phyloP scores from a whole-genome alignment of 2,329 filamentous ascomycete species.

The Verticillium tricorpus region DNA sequence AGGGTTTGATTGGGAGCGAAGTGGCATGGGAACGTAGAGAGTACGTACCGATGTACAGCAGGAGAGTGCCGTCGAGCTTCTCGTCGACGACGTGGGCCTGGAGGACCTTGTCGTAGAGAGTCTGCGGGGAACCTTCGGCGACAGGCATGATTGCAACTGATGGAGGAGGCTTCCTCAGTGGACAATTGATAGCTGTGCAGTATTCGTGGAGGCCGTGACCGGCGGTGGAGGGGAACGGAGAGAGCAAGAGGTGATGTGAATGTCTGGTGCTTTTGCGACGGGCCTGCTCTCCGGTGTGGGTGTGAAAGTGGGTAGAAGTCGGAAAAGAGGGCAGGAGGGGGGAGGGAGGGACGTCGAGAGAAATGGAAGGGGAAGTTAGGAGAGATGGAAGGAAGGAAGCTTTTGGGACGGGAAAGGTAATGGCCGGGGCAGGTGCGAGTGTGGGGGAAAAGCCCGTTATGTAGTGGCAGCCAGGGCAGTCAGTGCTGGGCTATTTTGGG shows the following conservation, averaged over 20 bases:
- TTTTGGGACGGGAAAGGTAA: conserved; percentile 4
- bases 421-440: conserved; percentile 5
- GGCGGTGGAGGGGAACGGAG: background rate
- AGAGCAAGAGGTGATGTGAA: background rate
- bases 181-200: background rate
- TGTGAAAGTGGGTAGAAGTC: background rate
- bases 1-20: background rate
- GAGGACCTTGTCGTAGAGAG: conserved; percentile 97
- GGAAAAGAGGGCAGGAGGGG: background rate
- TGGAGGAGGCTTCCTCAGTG: conserved; percentile 1
- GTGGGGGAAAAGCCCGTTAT: background rate
- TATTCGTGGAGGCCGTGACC: background rate
- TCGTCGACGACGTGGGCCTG: conserved; percentile 92
- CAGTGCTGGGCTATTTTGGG: background rate
- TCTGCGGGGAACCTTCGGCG: conserved; percentile 67
- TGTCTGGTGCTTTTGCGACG: background rate
- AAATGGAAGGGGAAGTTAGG: background rate
- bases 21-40: background rate
- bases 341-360: background rate
- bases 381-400: conserved; percentile 4
- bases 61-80: conserved; percentile 86
- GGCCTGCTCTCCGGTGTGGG: background rate
- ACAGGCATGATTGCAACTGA: conserved; percentile 62
- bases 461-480: background rate
- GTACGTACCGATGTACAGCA: conserved; percentile 83